Percentiles rank a stretch among this genome's conserved stretches.
These are phyloP conservation scores for Anaeramoeba flamelloides DNA, from an alignment of 78 protist genomes.

Conservation along the genomic window DNA sequence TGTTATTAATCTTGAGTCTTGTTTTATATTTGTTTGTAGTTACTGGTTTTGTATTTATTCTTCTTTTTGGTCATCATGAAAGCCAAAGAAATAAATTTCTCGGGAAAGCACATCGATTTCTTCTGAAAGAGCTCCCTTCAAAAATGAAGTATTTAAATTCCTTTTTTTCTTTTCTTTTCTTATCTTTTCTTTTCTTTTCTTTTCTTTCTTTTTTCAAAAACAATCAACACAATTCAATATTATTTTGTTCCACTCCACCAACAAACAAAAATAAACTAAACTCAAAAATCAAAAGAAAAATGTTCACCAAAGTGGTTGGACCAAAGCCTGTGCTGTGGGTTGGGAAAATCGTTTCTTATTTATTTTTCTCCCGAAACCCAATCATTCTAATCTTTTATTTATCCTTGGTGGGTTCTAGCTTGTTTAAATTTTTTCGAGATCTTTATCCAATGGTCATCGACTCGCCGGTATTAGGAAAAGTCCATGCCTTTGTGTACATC, in stretches of 20 bases:
- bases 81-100: neutral
- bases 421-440: too few relatives aligned
- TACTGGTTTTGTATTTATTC: neutral
- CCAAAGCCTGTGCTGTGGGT: too few relatives aligned
- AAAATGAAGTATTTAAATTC: neutral
- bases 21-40: neutral
- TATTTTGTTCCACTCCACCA: neutral
- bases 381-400: too few relatives aligned
- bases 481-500: constrained; percentile 1
- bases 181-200: too few relatives aligned
- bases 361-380: too few relatives aligned
- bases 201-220: neutral
- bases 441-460: too few relatives aligned
- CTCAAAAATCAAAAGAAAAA: too few relatives aligned
- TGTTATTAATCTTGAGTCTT: too few relatives aligned
- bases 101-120: neutral
- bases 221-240: neutral
- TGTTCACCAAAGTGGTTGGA: too few relatives aligned
- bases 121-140: too few relatives aligned
- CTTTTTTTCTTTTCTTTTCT: neutral
- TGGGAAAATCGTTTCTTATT: too few relatives aligned
- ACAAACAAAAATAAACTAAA: neutral
- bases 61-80: neutral
- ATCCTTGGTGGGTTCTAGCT: too few relatives aligned
- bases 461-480: neutral